Conservation (phyloP, 768 basidiomycete genomes). For the Gautieria morchelliformis region DNA sequence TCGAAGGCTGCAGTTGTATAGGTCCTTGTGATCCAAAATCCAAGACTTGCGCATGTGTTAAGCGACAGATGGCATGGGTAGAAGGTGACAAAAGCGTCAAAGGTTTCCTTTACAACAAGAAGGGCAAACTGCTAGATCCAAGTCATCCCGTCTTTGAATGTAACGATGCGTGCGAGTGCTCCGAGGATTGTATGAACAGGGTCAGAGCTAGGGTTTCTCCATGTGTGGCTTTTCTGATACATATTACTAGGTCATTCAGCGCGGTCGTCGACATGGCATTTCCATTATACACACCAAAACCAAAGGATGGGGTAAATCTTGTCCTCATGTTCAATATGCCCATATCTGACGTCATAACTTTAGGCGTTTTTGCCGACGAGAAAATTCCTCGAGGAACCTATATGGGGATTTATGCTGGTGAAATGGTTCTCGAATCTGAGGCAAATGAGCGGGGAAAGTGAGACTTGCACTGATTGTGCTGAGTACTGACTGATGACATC, state of each 20-base stretch:
- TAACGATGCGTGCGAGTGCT: slow-evolving; percentile 72
- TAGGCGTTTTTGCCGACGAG: slow-evolving; percentile 63
- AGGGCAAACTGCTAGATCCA: slow-evolving; percentile 37
- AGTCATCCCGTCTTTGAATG: slow-evolving; percentile 75
- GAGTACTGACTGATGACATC: neutral
- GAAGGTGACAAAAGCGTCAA: slow-evolving; percentile 21
- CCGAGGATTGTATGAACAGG: slow-evolving; percentile 72
- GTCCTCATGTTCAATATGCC: neutral
- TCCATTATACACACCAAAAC: slow-evolving; percentile 57
- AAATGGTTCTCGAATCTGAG: slow-evolving; percentile 61
- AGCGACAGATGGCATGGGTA: slow-evolving; percentile 39
- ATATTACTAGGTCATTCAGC: slow-evolving; percentile 62
- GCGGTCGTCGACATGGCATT: slow-evolving; percentile 56
- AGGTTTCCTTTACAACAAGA: slow-evolving; percentile 62
- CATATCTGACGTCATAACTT: slow-evolving; percentile 1
- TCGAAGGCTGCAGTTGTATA: slow-evolving; percentile 65
- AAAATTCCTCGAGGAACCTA: slow-evolving; percentile 62
- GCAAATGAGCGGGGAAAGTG: slow-evolving; percentile 60
- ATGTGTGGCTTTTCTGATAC: neutral
- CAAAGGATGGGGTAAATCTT: slow-evolving; percentile 76
- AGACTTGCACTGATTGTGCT: slow-evolving; percentile 15
- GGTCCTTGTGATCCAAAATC: slow-evolving; percentile 69
- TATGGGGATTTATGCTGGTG: slow-evolving; percentile 80
- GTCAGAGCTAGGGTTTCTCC: slow-evolving; percentile 34
- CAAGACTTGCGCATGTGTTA: slow-evolving; percentile 62